Percentiles rank a stretch among this genome's conserved stretches.
Evolutionary conservation across 257 asterid species (phyloP).

Genomic region (Euphrasia confusa): DNA sequence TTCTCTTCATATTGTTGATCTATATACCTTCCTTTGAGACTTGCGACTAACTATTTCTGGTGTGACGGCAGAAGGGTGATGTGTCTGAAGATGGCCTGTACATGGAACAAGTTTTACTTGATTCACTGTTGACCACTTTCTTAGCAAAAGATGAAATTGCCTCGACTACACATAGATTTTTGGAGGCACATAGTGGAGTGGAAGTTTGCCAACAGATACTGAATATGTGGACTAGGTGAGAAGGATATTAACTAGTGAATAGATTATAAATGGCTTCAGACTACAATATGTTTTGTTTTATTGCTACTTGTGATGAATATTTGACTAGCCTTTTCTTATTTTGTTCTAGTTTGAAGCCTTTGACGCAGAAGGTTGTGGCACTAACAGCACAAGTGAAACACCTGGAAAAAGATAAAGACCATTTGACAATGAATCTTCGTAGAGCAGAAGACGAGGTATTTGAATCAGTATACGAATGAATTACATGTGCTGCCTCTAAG

Average conservation of each 20-base stretch:
- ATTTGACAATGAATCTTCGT: constrained; percentile 56
- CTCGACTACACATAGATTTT: constrained; percentile 51
- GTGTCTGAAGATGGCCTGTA: constrained; percentile 33
- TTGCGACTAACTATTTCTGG: constrained; percentile 14
- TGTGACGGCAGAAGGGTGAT: constrained; percentile 46
- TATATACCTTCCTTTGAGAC: neutral
- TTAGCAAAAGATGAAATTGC: constrained; percentile 46
- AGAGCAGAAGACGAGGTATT: constrained; percentile 92
- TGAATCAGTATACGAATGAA: neutral
- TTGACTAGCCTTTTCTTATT: constrained; percentile 21
- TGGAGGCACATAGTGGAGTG: constrained; percentile 55
- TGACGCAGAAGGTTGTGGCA: constrained; percentile 55
- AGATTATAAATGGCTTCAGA: neutral
- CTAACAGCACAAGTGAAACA: constrained; percentile 52
- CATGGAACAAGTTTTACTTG: constrained; percentile 50
- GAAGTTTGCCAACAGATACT: constrained; percentile 57
- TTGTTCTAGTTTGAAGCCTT: constrained; percentile 56
- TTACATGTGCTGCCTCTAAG: neutral
- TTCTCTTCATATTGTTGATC: neutral
- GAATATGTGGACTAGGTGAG: constrained; percentile 60
- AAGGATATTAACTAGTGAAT: constrained; percentile 6
- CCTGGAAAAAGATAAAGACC: constrained; percentile 64
- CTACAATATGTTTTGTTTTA: neutral
- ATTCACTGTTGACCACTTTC: constrained; percentile 45
- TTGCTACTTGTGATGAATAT: constrained; percentile 13